Percentiles rank a stretch among this genome's conserved stretches.
phyloP scores from a whole-genome alignment of 2,329 filamentous ascomycete genomes.

The Fragosphaeria purpurea region DNA sequence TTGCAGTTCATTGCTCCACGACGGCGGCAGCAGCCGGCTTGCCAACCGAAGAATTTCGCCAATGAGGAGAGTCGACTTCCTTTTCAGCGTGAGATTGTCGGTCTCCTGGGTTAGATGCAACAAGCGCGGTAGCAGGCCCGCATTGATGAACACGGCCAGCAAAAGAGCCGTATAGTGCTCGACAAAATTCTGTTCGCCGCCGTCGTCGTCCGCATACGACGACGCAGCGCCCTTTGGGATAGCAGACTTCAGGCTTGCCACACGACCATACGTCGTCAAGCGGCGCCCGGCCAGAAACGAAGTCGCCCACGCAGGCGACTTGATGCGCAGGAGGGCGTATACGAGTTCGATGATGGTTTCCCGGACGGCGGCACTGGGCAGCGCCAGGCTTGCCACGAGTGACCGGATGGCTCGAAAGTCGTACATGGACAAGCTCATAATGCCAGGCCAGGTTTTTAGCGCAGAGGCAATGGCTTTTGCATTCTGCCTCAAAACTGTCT shows the following conservation, averaged over 20 bases:
- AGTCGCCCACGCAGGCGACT: constrained; percentile 87
- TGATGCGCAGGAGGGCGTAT: constrained; percentile 73
- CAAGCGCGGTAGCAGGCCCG: constrained; percentile 57
- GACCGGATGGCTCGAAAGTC: constrained; percentile 77
- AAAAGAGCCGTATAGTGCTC: constrained; percentile 90
- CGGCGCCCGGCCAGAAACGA: constrained; percentile 88
- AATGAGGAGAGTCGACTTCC: constrained; percentile 83
- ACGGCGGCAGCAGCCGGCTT: constrained; percentile 70
- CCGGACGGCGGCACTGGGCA: constrained; percentile 45
- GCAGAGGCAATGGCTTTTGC: constrained; percentile 87
- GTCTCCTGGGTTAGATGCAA: constrained; percentile 58
- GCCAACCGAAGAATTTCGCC: constrained; percentile 87
- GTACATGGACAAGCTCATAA: constrained; percentile 82
- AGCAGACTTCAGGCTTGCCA: constrained; percentile 68
- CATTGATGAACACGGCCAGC: constrained; percentile 73
- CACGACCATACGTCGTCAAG: constrained; percentile 91
- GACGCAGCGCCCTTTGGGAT: constrained; percentile 34
- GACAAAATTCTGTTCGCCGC: constrained; percentile 71
- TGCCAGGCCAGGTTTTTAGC: constrained; percentile 85
- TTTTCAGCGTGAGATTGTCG: constrained; percentile 60
- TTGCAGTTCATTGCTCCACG: constrained; percentile 76
- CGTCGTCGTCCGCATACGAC: constrained; percentile 52
- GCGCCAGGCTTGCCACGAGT: constrained; percentile 54
- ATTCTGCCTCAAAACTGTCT: constrained; percentile 65
- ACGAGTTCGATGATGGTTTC: constrained; percentile 83